Evolutionary conservation across 805 yeast genomes (phyloP).

Genomic region (Yarrowia phangngaensis): DNA sequence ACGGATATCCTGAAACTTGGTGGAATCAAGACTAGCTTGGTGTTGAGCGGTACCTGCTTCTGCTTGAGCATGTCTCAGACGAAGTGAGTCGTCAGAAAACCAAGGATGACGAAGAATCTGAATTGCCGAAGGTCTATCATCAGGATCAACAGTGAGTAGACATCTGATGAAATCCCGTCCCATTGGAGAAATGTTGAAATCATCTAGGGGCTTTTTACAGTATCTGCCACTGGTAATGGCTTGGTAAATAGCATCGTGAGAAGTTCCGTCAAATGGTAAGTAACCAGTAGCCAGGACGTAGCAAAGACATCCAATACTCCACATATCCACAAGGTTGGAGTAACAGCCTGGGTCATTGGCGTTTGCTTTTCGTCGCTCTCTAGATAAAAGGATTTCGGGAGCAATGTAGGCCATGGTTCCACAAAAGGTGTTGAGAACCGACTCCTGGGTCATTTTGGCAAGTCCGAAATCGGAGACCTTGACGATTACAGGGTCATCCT

Average conservation of each 20-base stretch:
- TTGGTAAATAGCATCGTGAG: slow-evolving; percentile 78
- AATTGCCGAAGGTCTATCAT: slow-evolving; percentile 64
- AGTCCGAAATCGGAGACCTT: slow-evolving; percentile 95
- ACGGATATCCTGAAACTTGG: slow-evolving; percentile 6
- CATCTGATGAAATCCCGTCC: slow-evolving; percentile 70
- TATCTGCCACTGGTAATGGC: slow-evolving; percentile 75
- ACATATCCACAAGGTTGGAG: slow-evolving; percentile 88
- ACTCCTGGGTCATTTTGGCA: slow-evolving; percentile 83
- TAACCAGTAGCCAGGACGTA: slow-evolving; percentile 91
- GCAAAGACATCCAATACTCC: slow-evolving; percentile 94
- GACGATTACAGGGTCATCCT: slow-evolving; percentile 85
- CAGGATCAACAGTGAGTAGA: slow-evolving; percentile 74
- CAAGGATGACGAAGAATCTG: slow-evolving; percentile 79
- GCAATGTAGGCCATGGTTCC: slow-evolving; percentile 97
- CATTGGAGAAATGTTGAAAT: slow-evolving; percentile 57
- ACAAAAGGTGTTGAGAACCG: slow-evolving; percentile 92
- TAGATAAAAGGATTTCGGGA: slow-evolving; percentile 72
- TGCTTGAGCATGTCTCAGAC: not conserved
- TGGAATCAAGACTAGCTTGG: slow-evolving; percentile 3
- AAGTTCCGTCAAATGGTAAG: slow-evolving; percentile 88
- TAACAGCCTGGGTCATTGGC: slow-evolving; percentile 45
- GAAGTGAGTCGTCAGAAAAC: slow-evolving; percentile 38
- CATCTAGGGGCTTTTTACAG: slow-evolving; percentile 59
- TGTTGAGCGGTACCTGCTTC: not conserved
- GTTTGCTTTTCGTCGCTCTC: slow-evolving; percentile 31